Base-by-base conservation (phyloP, 345 rosid species). In the Eucalyptus regnans region DNA sequence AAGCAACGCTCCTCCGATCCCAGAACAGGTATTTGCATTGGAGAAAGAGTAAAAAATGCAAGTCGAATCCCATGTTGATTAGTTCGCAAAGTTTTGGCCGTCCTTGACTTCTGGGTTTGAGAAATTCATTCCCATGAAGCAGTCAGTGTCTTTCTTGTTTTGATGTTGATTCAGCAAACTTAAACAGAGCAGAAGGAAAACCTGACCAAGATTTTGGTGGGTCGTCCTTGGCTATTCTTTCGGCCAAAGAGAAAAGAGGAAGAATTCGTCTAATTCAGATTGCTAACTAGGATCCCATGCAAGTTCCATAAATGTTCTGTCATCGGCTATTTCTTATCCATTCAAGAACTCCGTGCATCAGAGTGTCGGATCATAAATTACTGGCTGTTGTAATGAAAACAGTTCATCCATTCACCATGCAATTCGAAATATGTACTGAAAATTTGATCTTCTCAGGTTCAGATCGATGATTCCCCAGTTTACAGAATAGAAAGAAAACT, bases 401-500 rank as follows among this genome's bases (percentile, higher is more conserved):
- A 20, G 58, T 52, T 52, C 58, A 7, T 52, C 58, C 58, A 20
- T 52, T 52, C 58, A 52, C 58, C 58, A 52, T 52, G 25, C 58
- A 52, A 52, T 20, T 37, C 83, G 46, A 71, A 9, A 37, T 37
- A 37, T 11, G 25, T 71, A 37, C 83, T 71, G 83, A 71, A 37
- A 71, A 37, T 37, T 71, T 18, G 46, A 37, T 37, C 88, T 64
- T 86, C 16, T 89, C 96, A 97, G 99, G 95, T 97, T 76, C 96
- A 95, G 80, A 97, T 97, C 64, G 98, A 97, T 90, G 95, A 95
- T 89, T 97, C 99, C 11, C 99, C 99, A 6, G 58, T 90, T 86
- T 96, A 96, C 89, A 96, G 91, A 91, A 88, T 95, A 91, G 98
- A 95, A 43, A 97, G 94, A 76, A 95, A 96, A 84, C 93, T 96